Conservation (phyloP, 345 rosid species). For the Raphanus sativus region DNA sequence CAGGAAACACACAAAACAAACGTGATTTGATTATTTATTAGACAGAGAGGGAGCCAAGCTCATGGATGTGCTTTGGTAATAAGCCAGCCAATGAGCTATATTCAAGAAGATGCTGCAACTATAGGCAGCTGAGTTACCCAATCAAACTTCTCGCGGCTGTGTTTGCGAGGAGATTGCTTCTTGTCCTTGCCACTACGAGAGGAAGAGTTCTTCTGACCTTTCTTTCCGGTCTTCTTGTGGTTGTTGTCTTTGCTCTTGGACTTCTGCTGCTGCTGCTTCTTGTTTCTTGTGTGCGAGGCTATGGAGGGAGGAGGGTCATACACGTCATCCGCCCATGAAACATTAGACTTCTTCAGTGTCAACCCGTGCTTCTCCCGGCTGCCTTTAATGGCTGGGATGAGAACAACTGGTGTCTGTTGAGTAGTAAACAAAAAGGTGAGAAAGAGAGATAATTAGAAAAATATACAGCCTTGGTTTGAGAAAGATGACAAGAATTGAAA, state of each 20-base stretch:
- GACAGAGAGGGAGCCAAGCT: slow-evolving; percentile 10
- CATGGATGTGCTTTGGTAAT: background rate
- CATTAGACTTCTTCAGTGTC: slow-evolving; percentile 46
- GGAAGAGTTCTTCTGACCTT: slow-evolving; percentile 60
- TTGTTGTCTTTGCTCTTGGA: slow-evolving; percentile 50
- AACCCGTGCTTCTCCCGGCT: slow-evolving; percentile 66
- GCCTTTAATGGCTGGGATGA: slow-evolving; percentile 81
- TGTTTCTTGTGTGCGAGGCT: slow-evolving; percentile 62
- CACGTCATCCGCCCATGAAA: slow-evolving; percentile 89
- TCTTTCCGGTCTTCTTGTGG: slow-evolving; percentile 70
- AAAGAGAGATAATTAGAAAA: slow-evolving; percentile 11
- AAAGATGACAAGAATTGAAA: too few species aligned
- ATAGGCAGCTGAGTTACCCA: slow-evolving; percentile 48
- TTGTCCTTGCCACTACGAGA: slow-evolving; percentile 58
- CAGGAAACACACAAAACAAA: background rate
- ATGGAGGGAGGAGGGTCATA: slow-evolving; percentile 83
- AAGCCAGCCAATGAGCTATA: background rate
- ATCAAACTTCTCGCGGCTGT: slow-evolving; percentile 28
- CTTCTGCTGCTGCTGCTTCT: slow-evolving; percentile 52
- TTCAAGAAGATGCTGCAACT: slow-evolving; percentile 64
- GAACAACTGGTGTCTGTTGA: slow-evolving; percentile 46
- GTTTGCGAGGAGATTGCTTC: slow-evolving; percentile 56
- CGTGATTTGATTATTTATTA: background rate
- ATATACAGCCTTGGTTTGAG: background rate
- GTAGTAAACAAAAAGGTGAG: background rate